These are phyloP conservation scores for Entomortierella beljakovae DNA, from an alignment of 192 early-diverging fungal species.

Conservation along the genomic window DNA sequence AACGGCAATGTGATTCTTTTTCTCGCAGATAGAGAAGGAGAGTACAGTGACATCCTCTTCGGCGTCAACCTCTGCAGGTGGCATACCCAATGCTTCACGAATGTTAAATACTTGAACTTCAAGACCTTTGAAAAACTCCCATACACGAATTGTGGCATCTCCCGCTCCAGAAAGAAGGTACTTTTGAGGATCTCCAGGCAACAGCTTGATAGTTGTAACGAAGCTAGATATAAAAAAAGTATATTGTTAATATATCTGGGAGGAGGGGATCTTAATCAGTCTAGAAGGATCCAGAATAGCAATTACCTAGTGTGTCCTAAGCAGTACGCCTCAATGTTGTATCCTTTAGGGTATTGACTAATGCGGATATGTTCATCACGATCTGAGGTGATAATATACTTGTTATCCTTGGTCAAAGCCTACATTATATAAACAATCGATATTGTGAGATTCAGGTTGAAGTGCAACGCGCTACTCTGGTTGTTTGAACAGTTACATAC, in stretches of 20 bases:
- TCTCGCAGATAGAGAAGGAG: conserved; percentile 51
- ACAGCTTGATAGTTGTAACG: conserved; percentile 73
- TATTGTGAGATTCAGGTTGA: not conserved
- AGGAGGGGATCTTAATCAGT: not conserved
- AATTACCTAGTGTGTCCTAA: conserved; percentile 90
- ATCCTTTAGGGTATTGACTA: conserved; percentile 89
- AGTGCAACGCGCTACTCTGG: not conserved
- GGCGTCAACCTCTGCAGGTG: conserved; percentile 32
- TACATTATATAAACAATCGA: conserved; percentile 14
- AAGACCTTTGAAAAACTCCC: conserved; percentile 74
- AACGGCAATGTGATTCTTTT: conserved; percentile 58
- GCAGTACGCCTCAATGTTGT: conserved; percentile 90
- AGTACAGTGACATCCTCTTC: conserved; percentile 48
- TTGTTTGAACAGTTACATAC: conserved; percentile 46
- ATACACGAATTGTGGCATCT: conserved; percentile 81
- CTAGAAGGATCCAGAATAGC: not conserved
- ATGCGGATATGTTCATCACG: conserved; percentile 98
- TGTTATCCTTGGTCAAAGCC: conserved; percentile 71
- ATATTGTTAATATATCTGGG: not conserved
- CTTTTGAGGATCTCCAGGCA: conserved; percentile 63
- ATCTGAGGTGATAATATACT: conserved; percentile 89
- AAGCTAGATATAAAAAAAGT: conserved; percentile 60
- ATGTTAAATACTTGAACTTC: conserved; percentile 78
- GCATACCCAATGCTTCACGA: conserved; percentile 49
- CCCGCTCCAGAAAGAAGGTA: conserved; percentile 85